A percentile compares a stretch with the other conserved stretches of the same genome.
Conservation (phyloP, 495 filamentous ascomycete species). For the Trichoderma reesei region DNA sequence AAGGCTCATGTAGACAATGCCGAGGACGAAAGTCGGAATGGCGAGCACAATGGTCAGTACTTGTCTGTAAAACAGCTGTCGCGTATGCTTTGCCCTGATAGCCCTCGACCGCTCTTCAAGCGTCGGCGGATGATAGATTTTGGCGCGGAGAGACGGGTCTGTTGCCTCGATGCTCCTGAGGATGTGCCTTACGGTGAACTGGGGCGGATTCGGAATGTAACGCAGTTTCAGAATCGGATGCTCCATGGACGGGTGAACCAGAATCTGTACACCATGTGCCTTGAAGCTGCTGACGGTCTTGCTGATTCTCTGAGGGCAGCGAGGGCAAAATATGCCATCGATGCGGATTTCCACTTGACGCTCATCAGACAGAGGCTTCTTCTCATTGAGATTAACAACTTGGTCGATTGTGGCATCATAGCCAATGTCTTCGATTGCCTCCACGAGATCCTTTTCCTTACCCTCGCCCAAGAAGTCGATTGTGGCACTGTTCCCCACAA, state of each 20-base stretch:
- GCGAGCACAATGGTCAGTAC: constrained; percentile 61
- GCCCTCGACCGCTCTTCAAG: constrained; percentile 73
- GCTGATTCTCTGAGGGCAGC: constrained; percentile 61
- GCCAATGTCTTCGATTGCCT: constrained; percentile 70
- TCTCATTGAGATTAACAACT: constrained; percentile 23
- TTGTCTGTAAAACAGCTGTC: constrained; percentile 52
- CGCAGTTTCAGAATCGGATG: constrained; percentile 58
- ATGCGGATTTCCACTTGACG: constrained; percentile 59
- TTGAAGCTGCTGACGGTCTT: constrained; percentile 29
- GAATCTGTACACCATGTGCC: constrained; percentile 35
- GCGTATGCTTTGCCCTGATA: constrained; percentile 56
- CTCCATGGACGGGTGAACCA: constrained; percentile 33
- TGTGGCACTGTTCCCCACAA: constrained; percentile 63
- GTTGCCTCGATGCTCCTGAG: constrained; percentile 52
- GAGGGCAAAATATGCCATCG: constrained; percentile 79
- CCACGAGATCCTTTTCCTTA: constrained; percentile 47
- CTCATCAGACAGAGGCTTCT: constrained; percentile 21
- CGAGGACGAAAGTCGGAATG: constrained; percentile 83
- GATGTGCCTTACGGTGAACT: constrained; percentile 69
- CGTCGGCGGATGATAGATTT: constrained; percentile 69
- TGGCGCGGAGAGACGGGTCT: constrained; percentile 53
- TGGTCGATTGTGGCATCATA: constrained; percentile 59
- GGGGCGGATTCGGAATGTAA: constrained; percentile 59
- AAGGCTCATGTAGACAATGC: constrained; percentile 84
- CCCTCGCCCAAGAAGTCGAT: constrained; percentile 49